A percentile compares a stretch with the other conserved stretches of the same genome.
Evolutionary conservation across 1,139 yeast species (phyloP).

Genomic region (Protomyces arabidopsidicola): DNA sequence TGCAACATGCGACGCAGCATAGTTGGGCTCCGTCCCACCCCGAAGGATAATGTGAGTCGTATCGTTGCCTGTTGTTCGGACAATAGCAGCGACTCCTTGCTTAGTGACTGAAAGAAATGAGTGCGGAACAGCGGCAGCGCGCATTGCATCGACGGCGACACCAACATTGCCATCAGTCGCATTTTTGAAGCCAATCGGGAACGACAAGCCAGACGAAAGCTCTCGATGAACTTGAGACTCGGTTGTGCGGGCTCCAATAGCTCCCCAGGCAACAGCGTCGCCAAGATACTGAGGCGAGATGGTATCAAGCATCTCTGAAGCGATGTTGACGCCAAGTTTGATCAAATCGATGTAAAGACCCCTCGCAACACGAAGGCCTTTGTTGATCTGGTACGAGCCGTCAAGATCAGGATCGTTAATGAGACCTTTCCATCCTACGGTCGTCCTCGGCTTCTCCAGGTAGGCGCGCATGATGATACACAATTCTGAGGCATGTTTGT

Average conservation of each 20-base stretch:
- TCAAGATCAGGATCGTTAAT: constrained; percentile 95
- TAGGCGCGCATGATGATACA: constrained; percentile 93
- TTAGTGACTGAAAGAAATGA: constrained; percentile 97
- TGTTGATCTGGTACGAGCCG: constrained; percentile 88
- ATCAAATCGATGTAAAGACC: constrained; percentile 82
- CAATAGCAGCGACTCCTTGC: constrained; percentile 75
- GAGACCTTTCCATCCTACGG: constrained; percentile 98
- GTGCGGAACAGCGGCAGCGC: constrained; percentile 87
- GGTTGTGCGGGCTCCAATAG: constrained; percentile 98
- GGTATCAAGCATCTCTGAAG: constrained; percentile 96
- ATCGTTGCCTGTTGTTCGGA: constrained; percentile 31
- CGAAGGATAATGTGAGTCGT: constrained; percentile 77
- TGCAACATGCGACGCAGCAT: constrained; percentile 70
- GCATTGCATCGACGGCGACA: constrained; percentile 90
- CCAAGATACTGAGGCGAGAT: constrained; percentile 96
- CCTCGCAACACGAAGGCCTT: constrained; percentile 85
- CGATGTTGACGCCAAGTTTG: constrained; percentile 52
- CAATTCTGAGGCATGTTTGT: constrained; percentile 67
- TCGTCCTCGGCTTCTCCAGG: constrained; percentile 96
- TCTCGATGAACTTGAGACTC: constrained; percentile 98
- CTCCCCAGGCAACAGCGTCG: constrained; percentile 88
- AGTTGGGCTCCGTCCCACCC: constrained; percentile 93
- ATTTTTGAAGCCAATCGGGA: constrained; percentile 98
- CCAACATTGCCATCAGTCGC: constrained; percentile 89
- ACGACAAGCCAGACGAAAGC: constrained; percentile 89